phyloP scores from a whole-genome alignment of 179 eudicot species.

The Nepenthes alata region DNA sequence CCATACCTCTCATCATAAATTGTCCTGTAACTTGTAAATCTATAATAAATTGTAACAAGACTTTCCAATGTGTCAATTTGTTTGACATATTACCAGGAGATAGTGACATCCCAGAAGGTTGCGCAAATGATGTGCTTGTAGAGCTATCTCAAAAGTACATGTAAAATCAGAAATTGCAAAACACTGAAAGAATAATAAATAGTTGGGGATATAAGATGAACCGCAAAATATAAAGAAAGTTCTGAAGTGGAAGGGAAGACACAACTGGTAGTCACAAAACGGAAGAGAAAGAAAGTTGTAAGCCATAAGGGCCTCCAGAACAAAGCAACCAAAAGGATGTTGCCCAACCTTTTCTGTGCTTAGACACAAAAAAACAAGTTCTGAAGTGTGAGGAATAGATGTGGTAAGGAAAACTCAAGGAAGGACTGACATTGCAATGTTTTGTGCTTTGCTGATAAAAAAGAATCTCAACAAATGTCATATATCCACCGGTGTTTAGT shows the following conservation, averaged over 20 bases:
- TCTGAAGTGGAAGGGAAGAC: not conserved
- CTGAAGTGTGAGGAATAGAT: not conserved
- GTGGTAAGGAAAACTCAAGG: not conserved
- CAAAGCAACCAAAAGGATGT: too few species aligned
- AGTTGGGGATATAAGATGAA: not conserved
- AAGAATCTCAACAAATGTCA: not conserved
- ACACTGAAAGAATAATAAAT: slow-evolving; percentile 5
- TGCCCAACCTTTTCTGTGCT: too few species aligned
- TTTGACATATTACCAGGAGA: slow-evolving; percentile 50
- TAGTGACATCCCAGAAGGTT: slow-evolving; percentile 93
- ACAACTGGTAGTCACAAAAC: not conserved
- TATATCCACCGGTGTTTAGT: too few species aligned
- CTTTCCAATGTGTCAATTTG: not conserved
- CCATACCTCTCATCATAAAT: slow-evolving; percentile 2
- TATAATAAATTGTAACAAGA: not conserved
- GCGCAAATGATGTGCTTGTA: slow-evolving; percentile 83
- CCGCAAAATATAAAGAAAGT: not conserved
- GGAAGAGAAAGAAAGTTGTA: not conserved
- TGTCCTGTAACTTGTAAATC: not conserved
- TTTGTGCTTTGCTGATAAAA: not conserved
- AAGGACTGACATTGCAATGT: not conserved
- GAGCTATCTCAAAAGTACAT: slow-evolving; percentile 35
- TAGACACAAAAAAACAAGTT: too few species aligned
- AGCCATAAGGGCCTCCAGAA: not conserved
- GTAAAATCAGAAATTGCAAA: slow-evolving; percentile 12